Percentiles rank a stretch among this genome's conserved stretches.
Evolutionary conservation across 2,329 filamentous ascomycete genomes (phyloP).

Genomic region (Fusarium marasasianum): DNA sequence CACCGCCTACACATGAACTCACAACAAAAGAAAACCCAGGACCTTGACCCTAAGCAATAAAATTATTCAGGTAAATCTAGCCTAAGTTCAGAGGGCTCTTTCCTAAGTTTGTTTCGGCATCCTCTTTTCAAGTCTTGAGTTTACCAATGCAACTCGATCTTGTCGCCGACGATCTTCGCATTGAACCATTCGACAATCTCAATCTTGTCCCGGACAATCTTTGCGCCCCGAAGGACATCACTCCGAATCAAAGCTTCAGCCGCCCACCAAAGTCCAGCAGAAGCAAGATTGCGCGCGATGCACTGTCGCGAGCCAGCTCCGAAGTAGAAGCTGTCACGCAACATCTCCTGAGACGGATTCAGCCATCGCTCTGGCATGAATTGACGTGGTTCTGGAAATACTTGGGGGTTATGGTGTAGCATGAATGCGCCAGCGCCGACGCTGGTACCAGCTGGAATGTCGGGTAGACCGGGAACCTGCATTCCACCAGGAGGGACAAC

Average conservation of each 20-base stretch:
- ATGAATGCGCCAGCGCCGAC: not conserved
- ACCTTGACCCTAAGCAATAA: not conserved
- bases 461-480: not conserved
- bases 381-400: not conserved
- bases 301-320: not conserved
- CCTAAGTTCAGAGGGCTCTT: accelerated
- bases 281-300: not conserved
- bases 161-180: not conserved
- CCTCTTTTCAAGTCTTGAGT: not conserved
- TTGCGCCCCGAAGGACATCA: not conserved
- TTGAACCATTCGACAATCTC: not conserved
- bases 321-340: not conserved
- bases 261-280: not conserved
- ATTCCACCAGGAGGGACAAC: not conserved
- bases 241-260: not conserved
- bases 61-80: not conserved
- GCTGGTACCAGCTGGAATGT: not conserved
- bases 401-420: not conserved
- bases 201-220: no score
- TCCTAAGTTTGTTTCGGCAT: not conserved
- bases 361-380: not conserved
- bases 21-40: not conserved
- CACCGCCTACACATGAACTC: accelerated
- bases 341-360: not conserved
- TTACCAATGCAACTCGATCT: not conserved